A percentile compares a stretch with the other conserved stretches of the same genome.
phyloP scores from a whole-genome alignment of 352 stramenopile species.

The Pythium rhizo-oryzae region DNA sequence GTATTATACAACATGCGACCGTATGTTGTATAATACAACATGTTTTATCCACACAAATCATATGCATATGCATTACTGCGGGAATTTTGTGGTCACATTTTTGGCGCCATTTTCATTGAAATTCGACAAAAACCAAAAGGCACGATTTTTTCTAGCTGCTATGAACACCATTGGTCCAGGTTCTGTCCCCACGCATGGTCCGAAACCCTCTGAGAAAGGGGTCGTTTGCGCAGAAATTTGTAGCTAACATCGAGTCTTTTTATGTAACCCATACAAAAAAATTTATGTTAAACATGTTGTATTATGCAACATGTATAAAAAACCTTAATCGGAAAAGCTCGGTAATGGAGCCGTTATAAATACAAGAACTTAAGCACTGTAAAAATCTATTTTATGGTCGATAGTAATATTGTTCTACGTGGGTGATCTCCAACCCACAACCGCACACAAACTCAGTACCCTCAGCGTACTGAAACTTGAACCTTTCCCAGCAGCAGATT shows the following conservation, averaged over 20 bases:
- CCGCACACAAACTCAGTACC: too few relatives aligned
- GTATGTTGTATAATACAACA: slow-evolving; percentile 2
- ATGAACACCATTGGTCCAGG: neutral
- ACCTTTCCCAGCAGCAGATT: too few relatives aligned
- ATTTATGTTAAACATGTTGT: slow-evolving; percentile 16
- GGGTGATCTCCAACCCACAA: too few relatives aligned
- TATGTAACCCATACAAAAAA: slow-evolving; percentile 13
- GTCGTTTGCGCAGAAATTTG: slow-evolving; percentile 13
- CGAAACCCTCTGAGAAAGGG: neutral
- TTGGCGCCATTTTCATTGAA: neutral
- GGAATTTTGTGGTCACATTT: neutral
- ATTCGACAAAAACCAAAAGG: neutral
- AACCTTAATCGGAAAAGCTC: neutral
- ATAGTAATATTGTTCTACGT: too few relatives aligned
- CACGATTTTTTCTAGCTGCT: neutral
- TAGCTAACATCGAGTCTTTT: slow-evolving; percentile 20
- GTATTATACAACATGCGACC: slow-evolving; percentile 3
- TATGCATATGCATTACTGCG: slow-evolving; percentile 7
- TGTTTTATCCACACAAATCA: slow-evolving; percentile 16
- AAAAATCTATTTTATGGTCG: too few relatives aligned
- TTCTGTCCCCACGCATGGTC: neutral
- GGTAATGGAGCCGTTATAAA: slow-evolving; percentile 6
- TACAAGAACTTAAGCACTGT: too few relatives aligned
- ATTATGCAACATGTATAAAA: slow-evolving; percentile 18
- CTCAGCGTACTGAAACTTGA: too few relatives aligned